Percentiles rank a stretch among this genome's conserved stretches.
These are phyloP conservation scores for Acidomyces sp. DNA, from an alignment of 495 filamentous ascomycete species.

Conservation along the genomic window DNA sequence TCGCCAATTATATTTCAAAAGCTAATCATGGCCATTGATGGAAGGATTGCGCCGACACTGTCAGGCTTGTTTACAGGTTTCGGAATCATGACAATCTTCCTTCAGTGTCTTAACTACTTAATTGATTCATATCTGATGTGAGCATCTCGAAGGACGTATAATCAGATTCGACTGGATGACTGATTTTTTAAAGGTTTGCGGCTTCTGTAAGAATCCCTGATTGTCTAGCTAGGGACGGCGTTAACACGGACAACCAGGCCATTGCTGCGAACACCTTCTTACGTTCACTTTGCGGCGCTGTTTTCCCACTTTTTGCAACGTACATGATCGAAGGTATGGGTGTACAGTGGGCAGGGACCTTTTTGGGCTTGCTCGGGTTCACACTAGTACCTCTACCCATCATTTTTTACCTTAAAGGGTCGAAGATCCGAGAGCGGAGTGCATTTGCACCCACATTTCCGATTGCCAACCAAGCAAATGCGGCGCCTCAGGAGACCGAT, in stretches of 20 bases:
- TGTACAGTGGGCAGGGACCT: slow-evolving; percentile 62
- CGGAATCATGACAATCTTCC: slow-evolving; percentile 65
- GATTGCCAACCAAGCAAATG: slow-evolving; percentile 4
- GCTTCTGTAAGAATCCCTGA: background rate
- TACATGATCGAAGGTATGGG: slow-evolving; percentile 72
- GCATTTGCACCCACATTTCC: slow-evolving; percentile 48
- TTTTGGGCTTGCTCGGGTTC: slow-evolving; percentile 61
- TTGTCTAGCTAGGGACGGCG: slow-evolving; percentile 4
- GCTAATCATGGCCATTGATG: slow-evolving; percentile 68
- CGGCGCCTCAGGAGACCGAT: background rate
- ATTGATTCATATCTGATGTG: slow-evolving; percentile 84
- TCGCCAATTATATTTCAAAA: too few species aligned
- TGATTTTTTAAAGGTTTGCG: background rate
- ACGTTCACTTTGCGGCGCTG: slow-evolving; percentile 60
- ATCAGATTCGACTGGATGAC: too few species aligned
- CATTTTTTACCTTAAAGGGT: slow-evolving; percentile 49
- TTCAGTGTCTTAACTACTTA: slow-evolving; percentile 75
- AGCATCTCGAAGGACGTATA: slow-evolving; percentile 16
- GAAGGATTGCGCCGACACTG: slow-evolving; percentile 68
- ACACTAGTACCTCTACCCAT: slow-evolving; percentile 63
- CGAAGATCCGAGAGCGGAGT: slow-evolving; percentile 50
- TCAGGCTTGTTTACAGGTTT: slow-evolving; percentile 43
- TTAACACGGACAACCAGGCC: slow-evolving; percentile 70
- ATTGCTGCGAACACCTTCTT: slow-evolving; percentile 85
- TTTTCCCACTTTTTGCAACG: slow-evolving; percentile 68